These are phyloP conservation scores for Helianthus annuus DNA, from an alignment of 129 eudicot genomes.

Conservation along the genomic window DNA sequence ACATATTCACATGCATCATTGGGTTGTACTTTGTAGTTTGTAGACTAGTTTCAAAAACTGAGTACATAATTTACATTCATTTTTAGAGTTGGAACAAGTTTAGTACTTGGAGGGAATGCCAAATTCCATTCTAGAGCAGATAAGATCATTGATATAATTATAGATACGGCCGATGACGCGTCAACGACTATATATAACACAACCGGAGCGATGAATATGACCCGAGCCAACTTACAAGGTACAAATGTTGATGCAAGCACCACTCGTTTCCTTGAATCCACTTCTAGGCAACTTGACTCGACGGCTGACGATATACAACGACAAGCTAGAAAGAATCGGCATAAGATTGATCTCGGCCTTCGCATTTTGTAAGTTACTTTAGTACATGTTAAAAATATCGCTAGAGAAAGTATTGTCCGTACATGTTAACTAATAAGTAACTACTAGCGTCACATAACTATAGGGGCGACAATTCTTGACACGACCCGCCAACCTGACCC, in stretches of 20 bases:
- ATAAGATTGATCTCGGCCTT: slow-evolving; percentile 53
- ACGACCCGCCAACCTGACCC: too few species aligned
- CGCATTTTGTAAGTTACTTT: slow-evolving; percentile 55
- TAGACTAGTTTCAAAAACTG: background rate
- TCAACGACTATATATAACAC: slow-evolving; percentile 64
- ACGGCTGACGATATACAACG: slow-evolving; percentile 61
- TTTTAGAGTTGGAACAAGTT: slow-evolving; percentile 60
- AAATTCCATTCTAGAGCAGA: slow-evolving; percentile 74
- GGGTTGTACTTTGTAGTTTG: background rate
- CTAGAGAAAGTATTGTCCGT: too few species aligned
- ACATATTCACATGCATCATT: background rate
- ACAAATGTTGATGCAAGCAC: slow-evolving; percentile 40
- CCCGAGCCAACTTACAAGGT: slow-evolving; percentile 48
- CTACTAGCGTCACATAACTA: too few species aligned
- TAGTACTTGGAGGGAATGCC: slow-evolving; percentile 76
- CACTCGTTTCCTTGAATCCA: slow-evolving; percentile 55
- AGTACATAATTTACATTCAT: background rate
- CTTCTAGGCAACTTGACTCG: slow-evolving; percentile 56
- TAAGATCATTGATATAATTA: slow-evolving; percentile 57
- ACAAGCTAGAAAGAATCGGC: slow-evolving; percentile 71
- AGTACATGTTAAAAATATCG: too few species aligned
- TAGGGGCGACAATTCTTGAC: too few species aligned
- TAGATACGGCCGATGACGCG: slow-evolving; percentile 82
- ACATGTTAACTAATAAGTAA: too few species aligned
- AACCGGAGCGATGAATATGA: slow-evolving; percentile 73